Evolutionary conservation across 2,329 filamentous ascomycete genomes (phyloP).

Genomic region (Venturia effusa): DNA sequence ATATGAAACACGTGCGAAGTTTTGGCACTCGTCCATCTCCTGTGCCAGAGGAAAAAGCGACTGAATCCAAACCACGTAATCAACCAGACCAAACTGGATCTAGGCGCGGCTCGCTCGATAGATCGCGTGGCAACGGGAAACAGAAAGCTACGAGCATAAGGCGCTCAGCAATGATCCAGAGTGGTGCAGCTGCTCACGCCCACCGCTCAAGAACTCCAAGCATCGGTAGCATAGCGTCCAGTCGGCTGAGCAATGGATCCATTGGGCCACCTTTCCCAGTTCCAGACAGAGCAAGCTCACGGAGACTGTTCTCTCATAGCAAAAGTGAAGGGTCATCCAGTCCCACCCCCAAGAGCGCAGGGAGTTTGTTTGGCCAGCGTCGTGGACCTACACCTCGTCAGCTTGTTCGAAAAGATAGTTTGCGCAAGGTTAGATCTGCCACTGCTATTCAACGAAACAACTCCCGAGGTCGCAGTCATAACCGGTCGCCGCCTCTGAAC

Average conservation of each 20-base stretch:
- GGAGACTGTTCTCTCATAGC: slow-evolving; percentile 52
- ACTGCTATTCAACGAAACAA: slow-evolving; percentile 52
- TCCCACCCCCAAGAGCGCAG: slow-evolving; percentile 50
- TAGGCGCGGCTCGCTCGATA: slow-evolving; percentile 22
- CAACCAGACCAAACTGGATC: not conserved
- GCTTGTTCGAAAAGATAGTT: slow-evolving; percentile 49
- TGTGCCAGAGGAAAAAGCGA: slow-evolving; percentile 32
- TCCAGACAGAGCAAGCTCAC: slow-evolving; percentile 77
- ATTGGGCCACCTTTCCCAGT: slow-evolving; percentile 76
- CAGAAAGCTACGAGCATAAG: slow-evolving; percentile 45
- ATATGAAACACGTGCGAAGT: slow-evolving; percentile 36
- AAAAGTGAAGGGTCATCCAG: slow-evolving; percentile 69
- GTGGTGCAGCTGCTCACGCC: slow-evolving; percentile 59
- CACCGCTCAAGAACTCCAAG: slow-evolving; percentile 55
- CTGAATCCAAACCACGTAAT: not conserved
- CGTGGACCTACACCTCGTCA: slow-evolving; percentile 20
- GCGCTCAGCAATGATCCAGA: slow-evolving; percentile 70
- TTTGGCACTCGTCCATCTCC: slow-evolving; percentile 29
- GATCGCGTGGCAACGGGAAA: slow-evolving; percentile 7
- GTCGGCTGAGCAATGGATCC: slow-evolving; percentile 22
- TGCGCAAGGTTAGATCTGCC: slow-evolving; percentile 76
- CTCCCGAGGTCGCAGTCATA: slow-evolving; percentile 34
- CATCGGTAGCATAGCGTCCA: slow-evolving; percentile 42
- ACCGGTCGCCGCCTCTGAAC: slow-evolving; percentile 49
- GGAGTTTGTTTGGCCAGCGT: slow-evolving; percentile 21